Conservation (phyloP, 345 rosid genomes). For the Laguncularia racemosa region DNA sequence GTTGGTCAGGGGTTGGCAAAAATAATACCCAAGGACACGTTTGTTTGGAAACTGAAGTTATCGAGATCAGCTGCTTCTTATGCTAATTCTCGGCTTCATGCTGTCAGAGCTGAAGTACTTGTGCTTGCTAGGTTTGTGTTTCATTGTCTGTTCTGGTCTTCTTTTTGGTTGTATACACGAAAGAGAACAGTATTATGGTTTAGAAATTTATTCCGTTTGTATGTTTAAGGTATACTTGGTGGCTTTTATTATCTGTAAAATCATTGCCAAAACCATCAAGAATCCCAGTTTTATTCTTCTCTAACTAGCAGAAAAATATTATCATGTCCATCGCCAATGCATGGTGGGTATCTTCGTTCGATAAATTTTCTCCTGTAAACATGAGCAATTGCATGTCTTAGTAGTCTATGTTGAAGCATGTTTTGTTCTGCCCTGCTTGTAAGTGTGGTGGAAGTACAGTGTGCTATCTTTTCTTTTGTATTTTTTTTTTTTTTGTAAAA, state of each 20-base stretch:
- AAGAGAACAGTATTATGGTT: background rate
- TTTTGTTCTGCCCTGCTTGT: no score
- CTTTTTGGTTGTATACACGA: background rate
- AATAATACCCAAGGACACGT: slow-evolving; percentile 25
- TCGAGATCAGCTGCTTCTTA: slow-evolving; percentile 46
- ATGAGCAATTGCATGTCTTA: background rate
- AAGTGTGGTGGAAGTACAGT: no score
- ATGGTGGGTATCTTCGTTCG: no score
- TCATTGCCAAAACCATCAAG: background rate
- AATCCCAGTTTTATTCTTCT: background rate
- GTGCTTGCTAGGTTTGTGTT: slow-evolving; percentile 50
- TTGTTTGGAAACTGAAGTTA: slow-evolving; percentile 33
- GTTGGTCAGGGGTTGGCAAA: slow-evolving; percentile 21
- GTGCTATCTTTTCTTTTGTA: no score
- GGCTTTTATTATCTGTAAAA: background rate
- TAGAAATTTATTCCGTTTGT: background rate
- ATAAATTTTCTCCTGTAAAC: background rate
- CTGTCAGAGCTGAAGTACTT: slow-evolving; percentile 49
- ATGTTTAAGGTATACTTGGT: background rate
- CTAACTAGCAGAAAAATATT: background rate
- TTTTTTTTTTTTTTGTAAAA: no score
- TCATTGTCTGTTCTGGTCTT: background rate
- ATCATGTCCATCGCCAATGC: background rate
- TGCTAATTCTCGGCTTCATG: slow-evolving; percentile 44
- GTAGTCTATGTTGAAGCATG: no score